Evolutionary conservation across 768 basidiomycete species (phyloP).

Genomic region (Lentinula sp.): DNA sequence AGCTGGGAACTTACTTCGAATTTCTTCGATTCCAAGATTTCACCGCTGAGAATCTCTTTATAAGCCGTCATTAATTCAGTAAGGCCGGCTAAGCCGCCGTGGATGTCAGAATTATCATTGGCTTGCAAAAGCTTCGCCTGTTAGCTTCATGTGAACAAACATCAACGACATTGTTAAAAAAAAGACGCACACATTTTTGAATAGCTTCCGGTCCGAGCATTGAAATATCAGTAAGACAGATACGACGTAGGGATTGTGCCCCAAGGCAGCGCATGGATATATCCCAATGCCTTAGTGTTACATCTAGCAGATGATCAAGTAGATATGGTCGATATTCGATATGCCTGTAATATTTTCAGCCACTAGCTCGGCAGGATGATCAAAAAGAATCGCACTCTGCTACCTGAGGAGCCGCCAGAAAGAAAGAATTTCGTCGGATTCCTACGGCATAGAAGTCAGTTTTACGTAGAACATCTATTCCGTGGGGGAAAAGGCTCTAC

Average conservation of each 20-base stretch:
- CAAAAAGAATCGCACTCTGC: constrained; percentile 58
- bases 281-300: constrained; percentile 89
- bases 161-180: background rate
- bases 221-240: constrained; percentile 58
- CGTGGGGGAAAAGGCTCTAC: constrained; percentile 87
- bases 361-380: background rate
- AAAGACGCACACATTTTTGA: constrained; percentile 44
- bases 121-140: constrained; percentile 57
- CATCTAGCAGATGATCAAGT: constrained; percentile 65
- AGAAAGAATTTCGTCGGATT: constrained; percentile 75
- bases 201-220: constrained; percentile 45
- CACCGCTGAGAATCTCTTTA: constrained; percentile 23
- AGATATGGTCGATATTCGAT: constrained; percentile 65
- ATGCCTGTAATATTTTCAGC: constrained; percentile 45
- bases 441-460: constrained; percentile 96
- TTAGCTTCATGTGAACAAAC: background rate
- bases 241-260: constrained; percentile 63
- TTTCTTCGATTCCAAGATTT: constrained; percentile 28
- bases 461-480: constrained; percentile 87
- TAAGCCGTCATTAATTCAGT: constrained; percentile 67
- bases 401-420: constrained; percentile 80
- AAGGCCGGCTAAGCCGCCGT: constrained; percentile 76
- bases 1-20: constrained; percentile 35
- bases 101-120: constrained; percentile 64
- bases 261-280: constrained; percentile 69